Conservation (phyloP, 257 asterid genomes). For the Prunella vulgaris region DNA sequence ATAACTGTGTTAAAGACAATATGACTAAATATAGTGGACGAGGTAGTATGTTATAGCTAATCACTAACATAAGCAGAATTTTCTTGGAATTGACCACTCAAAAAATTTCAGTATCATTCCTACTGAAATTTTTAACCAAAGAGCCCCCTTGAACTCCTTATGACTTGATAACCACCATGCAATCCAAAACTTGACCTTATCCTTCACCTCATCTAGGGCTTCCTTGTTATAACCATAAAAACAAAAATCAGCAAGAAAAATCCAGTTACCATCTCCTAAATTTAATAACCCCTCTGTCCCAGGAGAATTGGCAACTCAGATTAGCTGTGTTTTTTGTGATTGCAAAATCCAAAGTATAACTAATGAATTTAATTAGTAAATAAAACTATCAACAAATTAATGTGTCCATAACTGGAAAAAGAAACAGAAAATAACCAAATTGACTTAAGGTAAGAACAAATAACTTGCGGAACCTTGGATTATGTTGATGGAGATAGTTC, state of each 20-base stretch:
- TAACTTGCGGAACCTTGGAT: conserved; percentile 62
- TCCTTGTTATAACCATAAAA: background rate
- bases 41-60: too few species aligned
- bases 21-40: too few species aligned
- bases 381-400: background rate
- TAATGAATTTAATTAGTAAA: background rate
- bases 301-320: background rate
- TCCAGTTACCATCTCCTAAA: background rate
- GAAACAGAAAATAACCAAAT: background rate
- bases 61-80: too few species aligned
- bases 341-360: background rate
- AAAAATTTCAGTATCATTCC: too few species aligned
- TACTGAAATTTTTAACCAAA: too few species aligned
- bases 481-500: conserved; percentile 85
- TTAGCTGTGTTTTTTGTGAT: background rate
- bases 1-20: too few species aligned
- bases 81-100: too few species aligned
- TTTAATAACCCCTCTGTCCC: too few species aligned
- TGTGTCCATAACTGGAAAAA: background rate
- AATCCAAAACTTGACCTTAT: background rate
- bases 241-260: background rate
- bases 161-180: background rate
- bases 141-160: background rate
- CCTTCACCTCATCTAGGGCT: background rate
- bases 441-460: conserved; percentile 3